Conservation (phyloP, 345 rosid species). For the Trapa bicornis region DNA sequence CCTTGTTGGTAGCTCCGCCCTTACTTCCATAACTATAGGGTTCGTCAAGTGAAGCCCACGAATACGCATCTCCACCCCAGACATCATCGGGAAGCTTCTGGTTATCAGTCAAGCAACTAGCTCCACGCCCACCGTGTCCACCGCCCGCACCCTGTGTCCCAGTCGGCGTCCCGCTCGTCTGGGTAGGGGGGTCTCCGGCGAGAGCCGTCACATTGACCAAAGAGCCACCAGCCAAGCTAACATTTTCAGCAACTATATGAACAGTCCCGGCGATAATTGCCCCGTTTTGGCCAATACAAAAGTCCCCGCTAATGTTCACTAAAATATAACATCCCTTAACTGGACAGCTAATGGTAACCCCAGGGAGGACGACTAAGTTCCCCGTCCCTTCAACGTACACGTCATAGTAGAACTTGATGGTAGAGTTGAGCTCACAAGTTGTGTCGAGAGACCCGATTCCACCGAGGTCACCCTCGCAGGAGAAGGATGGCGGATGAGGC, state of each 20-base stretch:
- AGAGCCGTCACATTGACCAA: conserved; percentile 37
- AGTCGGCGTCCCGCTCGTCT: conserved; percentile 52
- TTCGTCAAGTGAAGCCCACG: conserved; percentile 47
- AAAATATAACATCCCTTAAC: conserved; percentile 31
- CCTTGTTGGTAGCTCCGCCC: conserved; percentile 58
- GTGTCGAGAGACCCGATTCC: conserved; percentile 49
- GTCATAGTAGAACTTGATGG: conserved; percentile 26
- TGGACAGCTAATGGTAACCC: conserved; percentile 31
- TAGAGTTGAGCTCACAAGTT: conserved; percentile 36
- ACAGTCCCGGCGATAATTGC: conserved; percentile 28
- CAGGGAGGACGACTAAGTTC: conserved; percentile 28
- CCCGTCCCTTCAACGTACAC: conserved; percentile 46
- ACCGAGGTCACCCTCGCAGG: conserved; percentile 35
- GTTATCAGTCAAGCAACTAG: conserved; percentile 46
- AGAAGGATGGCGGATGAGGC: conserved; percentile 39
- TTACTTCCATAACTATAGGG: conserved; percentile 66
- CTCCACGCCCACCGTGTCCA: conserved; percentile 65
- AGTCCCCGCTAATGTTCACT: conserved; percentile 35
- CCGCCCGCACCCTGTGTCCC: conserved; percentile 56
- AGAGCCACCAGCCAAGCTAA: conserved; percentile 24
- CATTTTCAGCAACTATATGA: conserved; percentile 29
- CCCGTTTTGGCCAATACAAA: conserved; percentile 27
- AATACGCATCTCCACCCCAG: conserved; percentile 68
- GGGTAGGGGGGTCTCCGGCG: conserved; percentile 49
- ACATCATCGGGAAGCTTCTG: conserved; percentile 56